A percentile compares a stretch with the other conserved stretches of the same genome.
These are phyloP conservation scores for Trematosphaeria pertusa DNA, from an alignment of 2,329 filamentous ascomycete genomes.

Conservation along the genomic window DNA sequence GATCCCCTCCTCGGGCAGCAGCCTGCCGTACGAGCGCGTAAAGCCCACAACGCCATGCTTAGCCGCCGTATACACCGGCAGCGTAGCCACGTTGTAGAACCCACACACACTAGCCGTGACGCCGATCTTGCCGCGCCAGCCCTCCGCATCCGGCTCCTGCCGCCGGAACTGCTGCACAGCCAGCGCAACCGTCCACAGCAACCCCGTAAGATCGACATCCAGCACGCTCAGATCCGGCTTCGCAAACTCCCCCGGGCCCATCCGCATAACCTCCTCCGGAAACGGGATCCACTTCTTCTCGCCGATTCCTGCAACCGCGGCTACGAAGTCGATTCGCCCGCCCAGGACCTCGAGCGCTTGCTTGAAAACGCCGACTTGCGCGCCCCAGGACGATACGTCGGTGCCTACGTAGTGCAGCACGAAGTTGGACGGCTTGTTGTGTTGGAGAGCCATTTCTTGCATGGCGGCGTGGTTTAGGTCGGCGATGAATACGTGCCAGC, in stretches of 20 bases:
- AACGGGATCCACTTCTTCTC: slow-evolving; percentile 47
- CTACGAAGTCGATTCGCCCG: slow-evolving; percentile 50
- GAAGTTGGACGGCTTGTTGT: slow-evolving; percentile 17
- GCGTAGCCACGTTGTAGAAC: slow-evolving; percentile 50
- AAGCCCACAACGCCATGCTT: slow-evolving; percentile 51
- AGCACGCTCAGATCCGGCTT: slow-evolving; percentile 50
- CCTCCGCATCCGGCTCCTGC: slow-evolving; percentile 42
- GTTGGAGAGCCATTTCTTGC: slow-evolving; percentile 26
- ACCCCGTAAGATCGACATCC: slow-evolving; percentile 51
- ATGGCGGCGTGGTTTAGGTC: slow-evolving; percentile 41
- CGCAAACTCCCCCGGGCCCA: slow-evolving; percentile 33
- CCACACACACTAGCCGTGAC: slow-evolving; percentile 52
- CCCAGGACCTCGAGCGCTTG: slow-evolving; percentile 42
- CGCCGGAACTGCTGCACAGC: slow-evolving; percentile 55
- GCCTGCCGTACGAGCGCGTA: slow-evolving; percentile 51
- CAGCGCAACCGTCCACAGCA: slow-evolving; percentile 52
- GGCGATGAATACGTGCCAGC: slow-evolving; percentile 59
- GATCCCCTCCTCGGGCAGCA: slow-evolving; percentile 49
- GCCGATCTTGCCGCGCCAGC: slow-evolving; percentile 47
- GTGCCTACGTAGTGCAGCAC: slow-evolving; percentile 32
- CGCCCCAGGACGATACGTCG: slow-evolving; percentile 47
- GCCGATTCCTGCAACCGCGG: slow-evolving; percentile 51
- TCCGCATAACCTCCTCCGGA: slow-evolving; percentile 20
- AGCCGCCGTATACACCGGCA: slow-evolving; percentile 54
- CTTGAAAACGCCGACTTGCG: slow-evolving; percentile 47